phyloP scores from a whole-genome alignment of 2,329 filamentous ascomycete species.

The Blumeria hordei region DNA sequence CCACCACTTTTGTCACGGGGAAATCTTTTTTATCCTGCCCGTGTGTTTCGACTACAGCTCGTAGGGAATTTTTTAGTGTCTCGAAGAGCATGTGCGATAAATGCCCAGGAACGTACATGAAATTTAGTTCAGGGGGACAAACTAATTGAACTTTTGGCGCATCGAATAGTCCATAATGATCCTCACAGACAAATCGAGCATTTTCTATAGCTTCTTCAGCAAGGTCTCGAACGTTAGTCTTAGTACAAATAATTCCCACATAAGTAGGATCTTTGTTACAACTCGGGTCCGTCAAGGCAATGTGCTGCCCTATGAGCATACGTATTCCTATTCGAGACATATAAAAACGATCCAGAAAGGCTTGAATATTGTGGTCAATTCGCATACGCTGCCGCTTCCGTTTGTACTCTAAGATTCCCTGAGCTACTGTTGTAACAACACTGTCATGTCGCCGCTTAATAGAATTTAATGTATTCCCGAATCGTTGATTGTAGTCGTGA shows the following conservation, averaged over 20 bases:
- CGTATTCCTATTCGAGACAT: slow-evolving; percentile 98
- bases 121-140: slow-evolving; percentile 80
- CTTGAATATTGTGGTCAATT: slow-evolving; percentile 91
- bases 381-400: slow-evolving; percentile 90
- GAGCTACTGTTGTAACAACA: slow-evolving; percentile 92
- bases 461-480: slow-evolving; percentile 67
- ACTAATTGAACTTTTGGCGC: slow-evolving; percentile 91
- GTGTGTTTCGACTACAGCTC: slow-evolving; percentile 87
- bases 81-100: slow-evolving; percentile 98
- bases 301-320: slow-evolving; percentile 97
- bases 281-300: slow-evolving; percentile 82
- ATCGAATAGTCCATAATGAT: slow-evolving; percentile 93
- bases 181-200: slow-evolving; percentile 94
- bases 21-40: slow-evolving; percentile 91
- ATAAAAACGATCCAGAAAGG: slow-evolving; percentile 96
- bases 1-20: slow-evolving; percentile 88
- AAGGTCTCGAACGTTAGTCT: slow-evolving; percentile 85
- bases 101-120: slow-evolving; percentile 99
- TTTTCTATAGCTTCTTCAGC: slow-evolving; percentile 97
- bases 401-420: slow-evolving; percentile 96
- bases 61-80: slow-evolving; percentile 92
- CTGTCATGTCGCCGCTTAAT: slow-evolving; percentile 94
- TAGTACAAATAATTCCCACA: slow-evolving; percentile 96
- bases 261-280: slow-evolving; percentile 78
- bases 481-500: slow-evolving; percentile 78